Evolutionary conservation across 305 asterid genomes (phyloP), one percentile per base, ranked within the genome.

Genomic region (Rubia tinctorum): DNA sequence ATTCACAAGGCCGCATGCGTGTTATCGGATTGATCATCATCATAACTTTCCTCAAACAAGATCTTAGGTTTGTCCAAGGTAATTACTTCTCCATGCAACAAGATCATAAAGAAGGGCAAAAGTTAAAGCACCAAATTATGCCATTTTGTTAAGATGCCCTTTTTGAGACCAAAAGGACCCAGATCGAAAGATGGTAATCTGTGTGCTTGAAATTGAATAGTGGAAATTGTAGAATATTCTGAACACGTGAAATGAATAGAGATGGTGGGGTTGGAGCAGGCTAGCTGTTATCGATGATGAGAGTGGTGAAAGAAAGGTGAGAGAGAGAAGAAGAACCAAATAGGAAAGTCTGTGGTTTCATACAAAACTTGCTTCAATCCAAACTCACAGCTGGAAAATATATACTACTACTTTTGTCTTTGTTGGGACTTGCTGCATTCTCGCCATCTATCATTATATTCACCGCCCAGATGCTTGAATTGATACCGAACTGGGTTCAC

Each of bases 131-230:
- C n/a, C 13, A 49, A 49, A 15, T 15, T 2, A 12, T 11, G 51
- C 51, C 51, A 45, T 45, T 45, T 45, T 12, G 5, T 17, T 45
- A 51, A 4, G 58, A 51, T 51, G 58, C 22, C 58, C 58, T 51
- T 51, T 51, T 51, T 15, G 58, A 51, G 58, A 51, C 58, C 58
- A 51, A 51, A 51, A 51, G 58, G 58, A 51, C 58, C 58, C 58
- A 51, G 58, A 17, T 51, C 22, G 22, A 51, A 51, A 51, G 58
- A 51, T 15, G 58, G 58, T 51, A 17, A 51, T 51, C 17, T 51
- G 53, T 47, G 4, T 13, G 58, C 51, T 2, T 42, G 1, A 42
- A 42, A 1, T 42, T 45, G 56, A 15, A 49, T 12, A 45, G 55
- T 47, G 18, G 5, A 49, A 49, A 13, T 12, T 47, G 58, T 51